phyloP scores from a whole-genome alignment of 73 alveolate species.

The Paramecium primaurelia region DNA sequence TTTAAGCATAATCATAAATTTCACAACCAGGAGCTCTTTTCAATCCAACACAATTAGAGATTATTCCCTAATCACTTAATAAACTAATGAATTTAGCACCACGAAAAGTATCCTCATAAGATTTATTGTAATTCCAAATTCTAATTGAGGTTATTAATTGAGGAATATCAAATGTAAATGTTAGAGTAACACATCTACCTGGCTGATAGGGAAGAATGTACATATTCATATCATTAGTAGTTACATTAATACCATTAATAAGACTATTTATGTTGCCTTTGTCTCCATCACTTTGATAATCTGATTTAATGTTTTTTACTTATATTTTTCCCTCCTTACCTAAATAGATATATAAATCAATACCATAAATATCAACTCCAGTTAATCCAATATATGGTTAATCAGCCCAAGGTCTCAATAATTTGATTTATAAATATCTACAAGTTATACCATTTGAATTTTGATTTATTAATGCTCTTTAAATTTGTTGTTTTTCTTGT shows the following conservation, averaged over 20 bases:
- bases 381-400: conserved; percentile 77
- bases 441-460: conserved; percentile 53
- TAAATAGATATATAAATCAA: neutral
- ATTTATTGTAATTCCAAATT: conserved; percentile 77
- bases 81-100: conserved; percentile 72
- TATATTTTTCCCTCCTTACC: conserved; percentile 36
- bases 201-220: conserved; percentile 76
- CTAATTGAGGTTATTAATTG: conserved; percentile 63
- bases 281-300: conserved; percentile 75
- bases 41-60: conserved; percentile 64
- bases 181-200: conserved; percentile 65
- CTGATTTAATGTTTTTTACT: conserved; percentile 61
- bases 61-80: conserved; percentile 62
- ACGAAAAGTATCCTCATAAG: conserved; percentile 75
- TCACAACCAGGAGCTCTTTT: conserved; percentile 79
- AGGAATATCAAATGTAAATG: conserved; percentile 63
- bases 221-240: conserved; percentile 80
- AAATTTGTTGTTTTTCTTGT: neutral
- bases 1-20: conserved; percentile 67
- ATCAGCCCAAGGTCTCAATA: conserved; percentile 81
- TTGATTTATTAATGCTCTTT: neutral
- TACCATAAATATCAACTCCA: conserved; percentile 78
- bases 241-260: conserved; percentile 66
- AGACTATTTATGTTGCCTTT: conserved; percentile 74
- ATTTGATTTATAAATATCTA: conserved; percentile 54